Percentiles rank a stretch among this genome's conserved stretches.
phyloP scores from a whole-genome alignment of 1,139 yeast genomes.

The Yamadazyma atmosphaerica region DNA sequence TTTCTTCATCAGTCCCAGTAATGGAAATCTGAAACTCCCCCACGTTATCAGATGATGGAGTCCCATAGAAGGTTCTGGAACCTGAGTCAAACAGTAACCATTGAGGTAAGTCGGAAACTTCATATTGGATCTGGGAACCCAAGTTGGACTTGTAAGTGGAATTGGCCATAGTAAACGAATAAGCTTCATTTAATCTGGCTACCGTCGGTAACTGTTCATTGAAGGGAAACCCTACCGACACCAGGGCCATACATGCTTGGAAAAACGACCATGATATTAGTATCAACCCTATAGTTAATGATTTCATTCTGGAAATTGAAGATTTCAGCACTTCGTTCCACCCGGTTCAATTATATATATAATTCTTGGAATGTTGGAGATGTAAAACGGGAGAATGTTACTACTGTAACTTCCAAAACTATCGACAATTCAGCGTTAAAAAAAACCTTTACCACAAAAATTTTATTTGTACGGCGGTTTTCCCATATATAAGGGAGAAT shows the following conservation, averaged over 20 bases:
- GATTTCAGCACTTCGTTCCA: no score
- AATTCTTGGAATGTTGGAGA: no score
- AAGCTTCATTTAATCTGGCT: conserved; percentile 66
- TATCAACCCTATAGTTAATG: no score
- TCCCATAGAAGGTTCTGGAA: conserved; percentile 67
- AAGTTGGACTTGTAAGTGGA: conserved; percentile 65
- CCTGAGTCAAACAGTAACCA: conserved; percentile 76
- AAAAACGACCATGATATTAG: background rate
- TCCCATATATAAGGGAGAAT: no score
- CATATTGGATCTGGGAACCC: conserved; percentile 49
- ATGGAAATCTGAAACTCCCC: conserved; percentile 51
- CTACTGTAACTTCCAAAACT: no score
- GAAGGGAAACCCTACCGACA: conserved; percentile 69
- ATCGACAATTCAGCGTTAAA: no score
- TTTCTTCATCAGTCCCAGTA: conserved; percentile 62
- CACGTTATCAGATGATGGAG: conserved; percentile 51
- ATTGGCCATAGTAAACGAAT: conserved; percentile 67
- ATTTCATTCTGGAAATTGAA: no score
- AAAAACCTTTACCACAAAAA: no score
- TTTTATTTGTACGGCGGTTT: no score
- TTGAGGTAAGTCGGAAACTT: conserved; percentile 59
- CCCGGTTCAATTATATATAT: no score
- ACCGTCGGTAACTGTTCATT: conserved; percentile 83
- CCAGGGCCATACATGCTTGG: background rate
- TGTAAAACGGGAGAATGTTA: no score